Evolutionary conservation across 345 rosid genomes (phyloP).

Genomic region (Psidium friedrichsthalianum): DNA sequence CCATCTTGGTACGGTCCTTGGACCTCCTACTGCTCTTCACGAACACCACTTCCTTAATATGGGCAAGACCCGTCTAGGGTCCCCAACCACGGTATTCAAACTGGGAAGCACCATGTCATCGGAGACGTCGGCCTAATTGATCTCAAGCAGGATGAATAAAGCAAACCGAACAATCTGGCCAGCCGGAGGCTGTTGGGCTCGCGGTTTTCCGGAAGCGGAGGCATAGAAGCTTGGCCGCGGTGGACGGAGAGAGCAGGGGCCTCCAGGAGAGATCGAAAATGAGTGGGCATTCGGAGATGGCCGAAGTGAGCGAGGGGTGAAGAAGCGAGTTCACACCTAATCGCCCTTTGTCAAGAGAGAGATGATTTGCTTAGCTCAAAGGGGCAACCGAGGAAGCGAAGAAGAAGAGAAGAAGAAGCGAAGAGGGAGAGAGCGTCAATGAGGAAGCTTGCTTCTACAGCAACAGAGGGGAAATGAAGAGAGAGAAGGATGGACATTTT

Average conservation of each 20-base stretch:
- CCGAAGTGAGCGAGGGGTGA: neutral
- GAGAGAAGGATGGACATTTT: neutral
- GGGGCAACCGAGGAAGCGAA: neutral
- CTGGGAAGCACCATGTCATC: slow-evolving; percentile 72
- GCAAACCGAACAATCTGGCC: slow-evolving; percentile 18
- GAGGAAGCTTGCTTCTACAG: slow-evolving; percentile 21
- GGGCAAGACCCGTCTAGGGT: slow-evolving; percentile 47
- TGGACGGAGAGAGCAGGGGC: neutral
- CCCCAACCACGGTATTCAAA: slow-evolving; percentile 81
- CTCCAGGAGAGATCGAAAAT: neutral
- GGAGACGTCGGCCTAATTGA: slow-evolving; percentile 45
- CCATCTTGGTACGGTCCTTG: slow-evolving; percentile 76
- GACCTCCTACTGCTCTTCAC: slow-evolving; percentile 5
- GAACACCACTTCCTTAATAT: too few species aligned
- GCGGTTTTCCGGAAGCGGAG: slow-evolving; percentile 14
- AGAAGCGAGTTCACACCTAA: neutral
- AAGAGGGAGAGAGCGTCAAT: neutral
- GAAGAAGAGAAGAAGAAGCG: too few species aligned
- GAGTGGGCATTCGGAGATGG: neutral
- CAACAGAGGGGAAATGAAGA: neutral
- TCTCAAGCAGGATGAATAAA: slow-evolving; percentile 67
- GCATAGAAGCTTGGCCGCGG: slow-evolving; percentile 8
- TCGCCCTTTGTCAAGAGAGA: neutral
- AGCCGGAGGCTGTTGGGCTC: slow-evolving; percentile 18
- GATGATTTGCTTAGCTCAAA: neutral